Evolutionary conservation across 495 filamentous ascomycete genomes (phyloP).

Genomic region (Schizothecium vesticola): DNA sequence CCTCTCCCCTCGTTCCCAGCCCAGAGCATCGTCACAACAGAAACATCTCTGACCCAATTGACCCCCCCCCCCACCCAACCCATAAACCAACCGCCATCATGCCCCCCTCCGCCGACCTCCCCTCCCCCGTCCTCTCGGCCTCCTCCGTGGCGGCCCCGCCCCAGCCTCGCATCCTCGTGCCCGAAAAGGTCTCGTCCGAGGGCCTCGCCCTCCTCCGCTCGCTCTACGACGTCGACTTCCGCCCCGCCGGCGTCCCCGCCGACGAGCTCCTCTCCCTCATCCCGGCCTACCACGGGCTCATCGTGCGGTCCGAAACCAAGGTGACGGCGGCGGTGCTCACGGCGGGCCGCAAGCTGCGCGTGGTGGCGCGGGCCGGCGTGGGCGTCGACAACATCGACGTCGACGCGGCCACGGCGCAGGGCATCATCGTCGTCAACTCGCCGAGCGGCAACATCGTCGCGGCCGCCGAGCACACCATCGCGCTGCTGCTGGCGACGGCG

Average conservation of each 20-base stretch:
- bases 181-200: slow-evolving; percentile 69
- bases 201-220: slow-evolving; percentile 54
- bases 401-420: slow-evolving; percentile 54
- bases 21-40: not conserved
- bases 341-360: slow-evolving; percentile 56
- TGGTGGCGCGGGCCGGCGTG: slow-evolving; percentile 69
- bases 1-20: not conserved
- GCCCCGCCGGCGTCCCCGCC: slow-evolving; percentile 45
- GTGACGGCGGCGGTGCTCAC: slow-evolving; percentile 55
- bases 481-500: slow-evolving; percentile 60
- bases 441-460: slow-evolving; percentile 66
- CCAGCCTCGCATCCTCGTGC: slow-evolving; percentile 57
- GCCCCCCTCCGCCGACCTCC: slow-evolving; percentile 27
- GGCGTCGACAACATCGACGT: slow-evolving; percentile 76
- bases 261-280: slow-evolving; percentile 55
- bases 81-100: slow-evolving; percentile 17
- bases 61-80: not conserved
- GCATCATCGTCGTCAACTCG: slow-evolving; percentile 67
- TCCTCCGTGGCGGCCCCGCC: not conserved
- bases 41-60: not conserved
- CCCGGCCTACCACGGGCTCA: slow-evolving; percentile 58
- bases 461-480: slow-evolving; percentile 64
- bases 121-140: slow-evolving; percentile 8
- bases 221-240: slow-evolving; percentile 52
- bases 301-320: slow-evolving; percentile 68